Conservation (phyloP, 257 asterid species). For the Osmanthus fragrans region DNA sequence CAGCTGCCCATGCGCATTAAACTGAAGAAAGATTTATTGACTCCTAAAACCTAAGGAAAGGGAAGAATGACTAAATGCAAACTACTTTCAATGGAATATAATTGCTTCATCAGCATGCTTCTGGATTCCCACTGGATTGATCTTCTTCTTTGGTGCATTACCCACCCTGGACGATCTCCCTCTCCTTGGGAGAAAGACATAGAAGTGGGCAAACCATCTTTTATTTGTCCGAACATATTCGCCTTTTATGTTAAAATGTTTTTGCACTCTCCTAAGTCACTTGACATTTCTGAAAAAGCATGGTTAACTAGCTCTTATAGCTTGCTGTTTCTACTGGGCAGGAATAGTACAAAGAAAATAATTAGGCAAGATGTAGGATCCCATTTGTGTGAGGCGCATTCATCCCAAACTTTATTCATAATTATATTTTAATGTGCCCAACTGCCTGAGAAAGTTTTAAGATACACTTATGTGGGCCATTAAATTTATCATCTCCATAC, state of each 20-base stretch:
- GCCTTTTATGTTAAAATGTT: background rate
- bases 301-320: background rate
- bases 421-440: background rate
- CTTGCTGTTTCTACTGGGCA: background rate
- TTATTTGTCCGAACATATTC: background rate
- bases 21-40: background rate
- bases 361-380: background rate
- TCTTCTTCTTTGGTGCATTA: background rate
- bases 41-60: background rate
- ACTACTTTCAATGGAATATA: background rate
- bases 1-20: background rate
- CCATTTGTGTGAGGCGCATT: background rate
- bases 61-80: background rate
- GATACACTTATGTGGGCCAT: background rate
- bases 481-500: background rate
- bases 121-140: background rate
- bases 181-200: background rate
- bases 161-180: background rate
- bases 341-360: background rate
- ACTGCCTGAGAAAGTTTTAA: background rate
- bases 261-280: background rate
- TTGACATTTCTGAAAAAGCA: background rate
- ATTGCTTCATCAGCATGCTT: background rate
- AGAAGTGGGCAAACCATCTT: background rate
- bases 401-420: background rate